Conservation (phyloP, 1,284 basidiomycete genomes). For the Salmacisia buchloeana region DNA sequence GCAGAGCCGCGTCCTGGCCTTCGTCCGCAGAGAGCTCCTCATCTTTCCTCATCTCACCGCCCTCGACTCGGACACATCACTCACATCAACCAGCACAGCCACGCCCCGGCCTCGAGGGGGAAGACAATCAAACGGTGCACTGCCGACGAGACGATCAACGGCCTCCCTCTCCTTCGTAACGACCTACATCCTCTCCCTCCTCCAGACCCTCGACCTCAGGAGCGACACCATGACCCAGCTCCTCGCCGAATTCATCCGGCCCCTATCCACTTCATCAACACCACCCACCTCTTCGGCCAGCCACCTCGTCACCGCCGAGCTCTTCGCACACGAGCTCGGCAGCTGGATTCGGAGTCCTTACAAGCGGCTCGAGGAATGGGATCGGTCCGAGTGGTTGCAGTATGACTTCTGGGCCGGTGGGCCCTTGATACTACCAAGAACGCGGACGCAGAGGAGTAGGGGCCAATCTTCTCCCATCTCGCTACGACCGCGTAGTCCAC, state of each 20-base stretch:
- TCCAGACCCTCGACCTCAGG: constrained; percentile 1
- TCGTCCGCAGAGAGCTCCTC: neutral
- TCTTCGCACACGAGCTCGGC: neutral
- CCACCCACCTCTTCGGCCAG: neutral
- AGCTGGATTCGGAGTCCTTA: constrained; percentile 4
- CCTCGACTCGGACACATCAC: constrained; percentile 1
- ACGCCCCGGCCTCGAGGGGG: too few relatives aligned
- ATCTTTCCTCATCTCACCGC: neutral
- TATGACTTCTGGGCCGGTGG: neutral
- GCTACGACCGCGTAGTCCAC: too few relatives aligned
- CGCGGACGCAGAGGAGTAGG: neutral
- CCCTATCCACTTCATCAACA: neutral
- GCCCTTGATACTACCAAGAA: neutral
- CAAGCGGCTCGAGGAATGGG: neutral
- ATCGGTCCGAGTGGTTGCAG: neutral
- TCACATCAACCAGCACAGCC: too few relatives aligned
- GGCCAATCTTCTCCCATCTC: too few relatives aligned
- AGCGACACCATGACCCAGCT: neutral
- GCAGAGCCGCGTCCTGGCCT: constrained; percentile 4
- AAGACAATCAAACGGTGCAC: too few relatives aligned
- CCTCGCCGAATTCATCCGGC: neutral
- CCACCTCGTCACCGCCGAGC: neutral
- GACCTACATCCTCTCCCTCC: constrained; percentile 3
- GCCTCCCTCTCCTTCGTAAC: neutral
- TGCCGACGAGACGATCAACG: neutral